Conservation (phyloP, 1,139 yeast species). For the Kodamaea sp. region DNA sequence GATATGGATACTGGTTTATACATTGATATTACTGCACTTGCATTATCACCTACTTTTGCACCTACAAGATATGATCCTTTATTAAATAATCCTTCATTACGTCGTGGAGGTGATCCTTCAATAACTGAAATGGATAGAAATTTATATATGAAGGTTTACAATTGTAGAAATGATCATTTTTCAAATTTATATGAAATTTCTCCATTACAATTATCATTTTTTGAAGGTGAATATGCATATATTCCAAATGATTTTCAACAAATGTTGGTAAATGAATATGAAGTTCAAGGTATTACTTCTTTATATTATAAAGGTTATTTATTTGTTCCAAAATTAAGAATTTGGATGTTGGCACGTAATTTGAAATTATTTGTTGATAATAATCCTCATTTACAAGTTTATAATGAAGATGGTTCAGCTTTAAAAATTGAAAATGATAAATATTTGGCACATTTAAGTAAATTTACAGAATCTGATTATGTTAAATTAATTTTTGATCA, state of each 20-base stretch:
- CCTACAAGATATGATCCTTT: conserved; percentile 13
- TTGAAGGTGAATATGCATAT: conserved; percentile 35
- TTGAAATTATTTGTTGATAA: conserved; percentile 18
- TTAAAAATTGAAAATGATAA: conserved; percentile 3
- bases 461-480: conserved; percentile 29
- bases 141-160: conserved; percentile 11
- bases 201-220: conserved; percentile 29
- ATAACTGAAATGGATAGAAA: conserved; percentile 10
- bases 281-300: conserved; percentile 15
- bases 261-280: conserved; percentile 30
- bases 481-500: conserved; percentile 21
- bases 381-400: conserved; percentile 4
- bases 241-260: conserved; percentile 29
- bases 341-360: conserved; percentile 26
- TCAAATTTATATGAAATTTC: conserved; percentile 23
- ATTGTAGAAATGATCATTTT: conserved; percentile 21
- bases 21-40: conserved; percentile 21
- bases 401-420: neutral
- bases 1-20: conserved; percentile 21
- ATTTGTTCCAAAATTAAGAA: conserved; percentile 22
- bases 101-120: neutral
- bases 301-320: conserved; percentile 11
- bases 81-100: conserved; percentile 4
- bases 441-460: neutral
- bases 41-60: conserved; percentile 12